phyloP scores from a whole-genome alignment of 208 protist genomes.

The Herpetomonas samuelpessoai region DNA sequence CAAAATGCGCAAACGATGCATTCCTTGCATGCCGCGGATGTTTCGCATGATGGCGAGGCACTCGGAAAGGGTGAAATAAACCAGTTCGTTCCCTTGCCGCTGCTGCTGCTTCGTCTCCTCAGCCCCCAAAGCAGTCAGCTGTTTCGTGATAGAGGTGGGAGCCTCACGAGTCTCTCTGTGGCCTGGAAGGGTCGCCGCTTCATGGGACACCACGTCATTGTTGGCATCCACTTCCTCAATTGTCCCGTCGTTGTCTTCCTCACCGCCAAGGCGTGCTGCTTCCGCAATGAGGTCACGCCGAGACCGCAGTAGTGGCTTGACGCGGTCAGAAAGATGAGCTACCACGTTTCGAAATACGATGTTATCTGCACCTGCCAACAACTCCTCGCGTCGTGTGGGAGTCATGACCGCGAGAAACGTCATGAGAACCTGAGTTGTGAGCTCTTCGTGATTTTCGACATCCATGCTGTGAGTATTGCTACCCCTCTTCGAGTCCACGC shows the following conservation, averaged over 20 bases:
- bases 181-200: too few relatives aligned
- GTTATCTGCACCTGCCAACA: conserved; percentile 22
- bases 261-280: not conserved
- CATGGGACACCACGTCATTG: not conserved
- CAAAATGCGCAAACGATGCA: conserved; percentile 22
- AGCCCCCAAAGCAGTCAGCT: too few relatives aligned
- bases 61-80: conserved; percentile 11
- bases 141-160: too few relatives aligned
- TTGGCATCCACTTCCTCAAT: not conserved
- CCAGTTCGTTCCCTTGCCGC: not conserved
- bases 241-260: not conserved
- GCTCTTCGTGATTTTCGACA: too few relatives aligned
- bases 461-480: too few relatives aligned
- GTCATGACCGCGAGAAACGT: conserved; percentile 36
- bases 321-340: not conserved
- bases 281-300: not conserved
- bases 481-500: too few relatives aligned
- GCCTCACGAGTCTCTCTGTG: too few relatives aligned
- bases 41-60: conserved; percentile 33
- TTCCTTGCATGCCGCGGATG: conserved; percentile 14
- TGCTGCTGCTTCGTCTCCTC: too few relatives aligned
- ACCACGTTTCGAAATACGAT: conserved; percentile 8
- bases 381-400: conserved; percentile 13
- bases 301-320: not conserved
- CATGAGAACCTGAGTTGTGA: conserved; percentile 30